These are phyloP conservation scores for Maudiozyma turicensis DNA, from an alignment of 805 yeast genomes.

Conservation along the genomic window DNA sequence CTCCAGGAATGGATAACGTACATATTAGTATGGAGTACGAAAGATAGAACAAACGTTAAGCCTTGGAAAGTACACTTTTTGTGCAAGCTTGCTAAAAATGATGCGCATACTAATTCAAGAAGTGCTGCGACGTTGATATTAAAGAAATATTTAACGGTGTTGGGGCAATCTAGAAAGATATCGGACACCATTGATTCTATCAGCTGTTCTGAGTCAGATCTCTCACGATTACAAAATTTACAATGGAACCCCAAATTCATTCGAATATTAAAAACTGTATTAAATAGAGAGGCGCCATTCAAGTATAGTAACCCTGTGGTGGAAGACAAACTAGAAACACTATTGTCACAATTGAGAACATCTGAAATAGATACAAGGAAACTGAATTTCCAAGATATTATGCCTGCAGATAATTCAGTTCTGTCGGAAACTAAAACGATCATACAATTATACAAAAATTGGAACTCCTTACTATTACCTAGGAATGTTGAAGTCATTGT, in stretches of 20 bases:
- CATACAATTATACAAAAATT: conserved; percentile 11
- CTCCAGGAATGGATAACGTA: conserved; percentile 29
- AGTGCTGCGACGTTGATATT: conserved; percentile 17
- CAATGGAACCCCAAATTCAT: conserved; percentile 9
- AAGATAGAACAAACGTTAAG: conserved; percentile 20
- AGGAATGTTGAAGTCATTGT: conserved; percentile 9
- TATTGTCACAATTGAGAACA: conserved; percentile 3
- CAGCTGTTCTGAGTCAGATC: conserved; percentile 11
- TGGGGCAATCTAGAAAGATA: conserved; percentile 11
- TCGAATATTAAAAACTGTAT: conserved; percentile 5
- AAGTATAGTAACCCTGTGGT: conserved; percentile 4
- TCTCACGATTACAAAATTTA: conserved; percentile 11
- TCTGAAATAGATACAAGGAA: conserved; percentile 3
- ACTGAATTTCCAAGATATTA: neutral
- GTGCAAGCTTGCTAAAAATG: conserved; percentile 12
- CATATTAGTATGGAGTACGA: conserved; percentile 27
- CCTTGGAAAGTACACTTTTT: conserved; percentile 24
- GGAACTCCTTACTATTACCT: conserved; percentile 13
- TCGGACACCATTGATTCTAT: conserved; percentile 6
- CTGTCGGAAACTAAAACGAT: conserved; percentile 10
- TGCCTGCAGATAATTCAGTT: conserved; percentile 6
- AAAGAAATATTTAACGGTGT: conserved; percentile 11
- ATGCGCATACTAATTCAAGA: conserved; percentile 16
- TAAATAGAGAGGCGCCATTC: conserved; percentile 7
- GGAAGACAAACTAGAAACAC: neutral